Percentiles rank a stretch among this genome's conserved stretches.
Conservation (phyloP, 1,284 basidiomycete species). For the Garcileccinum viscosum region DNA sequence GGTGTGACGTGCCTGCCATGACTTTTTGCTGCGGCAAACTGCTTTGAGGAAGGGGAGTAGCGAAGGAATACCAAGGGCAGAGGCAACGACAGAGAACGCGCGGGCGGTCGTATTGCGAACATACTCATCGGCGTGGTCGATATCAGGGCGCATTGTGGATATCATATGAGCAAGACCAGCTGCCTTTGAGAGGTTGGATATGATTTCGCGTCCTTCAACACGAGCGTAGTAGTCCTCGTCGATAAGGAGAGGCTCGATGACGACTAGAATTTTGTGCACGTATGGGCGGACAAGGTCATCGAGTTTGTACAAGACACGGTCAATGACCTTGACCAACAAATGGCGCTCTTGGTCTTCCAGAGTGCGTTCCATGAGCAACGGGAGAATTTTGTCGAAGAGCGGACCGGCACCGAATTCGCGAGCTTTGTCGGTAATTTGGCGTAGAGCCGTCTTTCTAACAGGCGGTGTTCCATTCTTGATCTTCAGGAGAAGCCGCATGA, state of each 20-base stretch:
- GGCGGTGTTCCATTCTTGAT: conserved; percentile 99
- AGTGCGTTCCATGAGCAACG: conserved; percentile 98
- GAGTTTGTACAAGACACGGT: conserved; percentile 98
- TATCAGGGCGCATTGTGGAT: conserved; percentile 99
- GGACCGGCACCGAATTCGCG: conserved; percentile 98
- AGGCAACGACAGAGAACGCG: conserved; percentile 98
- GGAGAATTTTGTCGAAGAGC: conserved; percentile 99
- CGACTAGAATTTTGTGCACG: conserved; percentile 99
- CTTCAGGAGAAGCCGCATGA: conserved; percentile 99
- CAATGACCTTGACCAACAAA: conserved; percentile 98
- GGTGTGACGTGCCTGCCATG: conserved; percentile 99
- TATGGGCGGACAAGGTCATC: conserved; percentile 99
- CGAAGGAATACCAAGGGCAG: conserved; percentile 96
- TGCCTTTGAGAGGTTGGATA: conserved; percentile 98
- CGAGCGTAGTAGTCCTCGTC: conserved; percentile 99
- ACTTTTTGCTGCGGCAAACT: conserved; percentile 98
- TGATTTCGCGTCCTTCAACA: conserved; percentile 99
- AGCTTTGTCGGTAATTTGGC: conserved; percentile 99
- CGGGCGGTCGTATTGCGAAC: conserved; percentile 99
- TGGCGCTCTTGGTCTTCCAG: conserved; percentile 99
- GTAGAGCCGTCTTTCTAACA: conserved; percentile 95
- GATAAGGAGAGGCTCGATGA: conserved; percentile 98
- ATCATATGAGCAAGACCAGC: conserved; percentile 99
- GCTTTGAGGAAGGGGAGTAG: conserved; percentile 98
- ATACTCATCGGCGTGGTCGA: conserved; percentile 99